Base-by-base conservation (phyloP, 179 eudicot species). In the Spergularia azorica region DNA sequence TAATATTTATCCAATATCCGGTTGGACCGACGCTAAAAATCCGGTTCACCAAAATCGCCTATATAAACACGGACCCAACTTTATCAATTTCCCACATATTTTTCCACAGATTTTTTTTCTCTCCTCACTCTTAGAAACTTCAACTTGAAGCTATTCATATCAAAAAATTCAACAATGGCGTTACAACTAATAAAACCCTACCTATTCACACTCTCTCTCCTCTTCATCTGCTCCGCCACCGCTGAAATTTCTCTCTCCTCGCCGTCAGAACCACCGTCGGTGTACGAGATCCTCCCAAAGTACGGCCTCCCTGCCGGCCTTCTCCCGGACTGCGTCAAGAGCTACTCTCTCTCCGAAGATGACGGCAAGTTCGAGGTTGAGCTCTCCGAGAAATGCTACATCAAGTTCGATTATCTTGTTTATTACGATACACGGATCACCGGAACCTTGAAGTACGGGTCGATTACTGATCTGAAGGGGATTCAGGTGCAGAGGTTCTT, bases 251-350 rank as follows among this genome's bases (percentile, higher is more conserved):
- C 32, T 10, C 56, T 76, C 4, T 79, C 83, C 21, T 80, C 78
- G 48, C 64, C 41, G 43, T 67, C 75, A 0, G 56, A 15, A 43
- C 69, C 76, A 3, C 87, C 87, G 0, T 77, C 97, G 3, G 97
- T 91, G 15, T 93, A 80, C 87, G 92, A 92, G 2, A 82, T 93
- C 54, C 89, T 95, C 76, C 87, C 88, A 18, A 55, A 80, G 60
- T 95, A 61, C 77, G 96, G 96, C 7, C 98, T 95, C 52, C 98
- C 98, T 0, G 82, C 81, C 59, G 98, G 98, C 18, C 93, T 95
- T 52, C 41, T 95, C 7, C 98, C 98, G 0, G 76, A 85, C 76
- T 84, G 89, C 77, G 98, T 95, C 46, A 50, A 63, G n/a, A 74
- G 81, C 77, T 92, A 95, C 83, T 65, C 90, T 2, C 86, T 91